A percentile compares a stretch with the other conserved stretches of the same genome.
These are phyloP conservation scores for Lachnellula willkommii DNA, from an alignment of 2,329 filamentous ascomycete species.

Conservation along the genomic window DNA sequence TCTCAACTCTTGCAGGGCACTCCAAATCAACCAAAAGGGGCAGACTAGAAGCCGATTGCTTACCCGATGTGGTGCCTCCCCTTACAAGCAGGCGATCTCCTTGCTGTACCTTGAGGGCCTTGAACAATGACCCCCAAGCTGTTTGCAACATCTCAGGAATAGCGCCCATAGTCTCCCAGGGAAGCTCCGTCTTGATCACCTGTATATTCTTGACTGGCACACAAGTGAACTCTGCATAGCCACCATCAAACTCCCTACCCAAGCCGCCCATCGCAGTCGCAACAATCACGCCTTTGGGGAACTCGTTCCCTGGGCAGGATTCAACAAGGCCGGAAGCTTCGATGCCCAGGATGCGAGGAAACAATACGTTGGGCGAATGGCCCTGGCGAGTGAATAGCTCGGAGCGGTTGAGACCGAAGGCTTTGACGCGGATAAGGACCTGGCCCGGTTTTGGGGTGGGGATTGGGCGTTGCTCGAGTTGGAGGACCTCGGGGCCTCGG, in stretches of 20 bases:
- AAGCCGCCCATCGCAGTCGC: constrained; percentile 46
- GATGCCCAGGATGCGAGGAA: constrained; percentile 23
- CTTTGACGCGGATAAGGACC: constrained; percentile 71
- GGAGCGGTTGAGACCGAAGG: constrained; percentile 81
- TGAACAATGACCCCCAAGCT: constrained; percentile 41
- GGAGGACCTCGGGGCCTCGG: constrained; percentile 19
- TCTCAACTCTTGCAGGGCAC: too few species aligned
- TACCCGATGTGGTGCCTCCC: constrained; percentile 41
- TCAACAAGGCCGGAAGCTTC: constrained; percentile 18
- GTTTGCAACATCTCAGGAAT: constrained; percentile 49
- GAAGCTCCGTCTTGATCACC: constrained; percentile 32
- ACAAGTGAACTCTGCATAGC: constrained; percentile 45
- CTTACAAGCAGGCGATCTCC: constrained; percentile 41
- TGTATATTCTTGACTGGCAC: constrained; percentile 39
- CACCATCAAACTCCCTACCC: constrained; percentile 42
- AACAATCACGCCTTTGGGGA: constrained; percentile 37
- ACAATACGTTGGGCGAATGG: constrained; percentile 15
- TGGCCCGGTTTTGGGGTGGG: constrained; percentile 46
- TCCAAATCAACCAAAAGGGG: too few species aligned
- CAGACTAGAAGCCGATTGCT: background rate
- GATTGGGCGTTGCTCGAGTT: constrained; percentile 14
- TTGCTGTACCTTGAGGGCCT: constrained; percentile 33
- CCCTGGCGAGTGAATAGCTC: constrained; percentile 50
- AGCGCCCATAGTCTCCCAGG: constrained; percentile 41
- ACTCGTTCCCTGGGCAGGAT: constrained; percentile 25